Base-by-base conservation (phyloP, 495 filamentous ascomycete genomes). In the Talaromyces borbonicus region DNA sequence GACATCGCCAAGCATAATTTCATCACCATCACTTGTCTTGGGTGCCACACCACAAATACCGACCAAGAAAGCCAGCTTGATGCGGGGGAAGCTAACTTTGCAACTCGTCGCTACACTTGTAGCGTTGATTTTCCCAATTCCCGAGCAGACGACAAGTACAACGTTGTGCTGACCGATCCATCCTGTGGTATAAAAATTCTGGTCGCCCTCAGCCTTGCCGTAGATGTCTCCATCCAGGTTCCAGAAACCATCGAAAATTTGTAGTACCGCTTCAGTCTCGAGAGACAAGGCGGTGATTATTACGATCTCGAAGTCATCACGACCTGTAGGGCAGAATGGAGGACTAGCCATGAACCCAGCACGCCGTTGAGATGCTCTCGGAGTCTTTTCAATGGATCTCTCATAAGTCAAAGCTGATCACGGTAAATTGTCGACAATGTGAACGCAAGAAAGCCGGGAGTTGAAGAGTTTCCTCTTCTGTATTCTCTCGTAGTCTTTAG, bases 21-120 rank as follows among this genome's bases (percentile, higher is more conserved):
- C 49, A 40, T 12, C 12, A 11, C 55, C 46, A 5, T 18, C 27
- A 11, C 38, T 29, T 9, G 31, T 47, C 8, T 29, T 30, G 4
- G 61, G 63, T 2, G 58, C 51, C 6, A 51, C 65, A 9, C 61
- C 64, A 32, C 65, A 65, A 12, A 68, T 52, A 5, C 64, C 64
- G 12, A 54, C 51, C 3, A 60, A 18, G 9, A 60, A 39, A 4
- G 43, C 52, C 14, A 57, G 49, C 20, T 46, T 24, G 3, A 57
- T 22, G 1, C 22, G 12, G 8, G 30, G 27, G 37, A 56, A 67
- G 37, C 65, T 66, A 8, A 48, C 42, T 6, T 53, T 50, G 8
- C 66, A 41, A 16, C 47, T 51, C 1, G 52, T 45, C 0, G 58
- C 49, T 3, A 57, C 52, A 15, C 44, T 39, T 4, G 62, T 56